Base-by-base conservation (phyloP, 768 basidiomycete genomes). In the Sarcodon aspratus region DNA sequence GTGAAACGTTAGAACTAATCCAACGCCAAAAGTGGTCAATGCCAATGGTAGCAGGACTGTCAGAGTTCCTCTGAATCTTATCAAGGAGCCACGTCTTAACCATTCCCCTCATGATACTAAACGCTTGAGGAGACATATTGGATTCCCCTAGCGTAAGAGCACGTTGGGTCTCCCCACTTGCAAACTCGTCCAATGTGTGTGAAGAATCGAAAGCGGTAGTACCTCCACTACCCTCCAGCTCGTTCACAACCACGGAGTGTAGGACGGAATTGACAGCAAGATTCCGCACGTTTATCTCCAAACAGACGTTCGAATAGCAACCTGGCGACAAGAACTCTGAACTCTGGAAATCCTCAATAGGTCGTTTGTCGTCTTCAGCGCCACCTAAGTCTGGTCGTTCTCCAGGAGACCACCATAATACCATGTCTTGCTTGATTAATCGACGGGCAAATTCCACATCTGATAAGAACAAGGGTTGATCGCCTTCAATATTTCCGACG, bases 1-100 rank as follows among this genome's bases (percentile, higher is more conserved):
- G 75, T 13, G 93, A 87, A 6, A 81, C 73, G 40, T 76, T 80
- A 2, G 91, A 91, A 62, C 82, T 86, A 54, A 96, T 76, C 96
- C 96, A 99, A 38, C 96, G 74, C 92, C 94, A 97, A 68, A 98
- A 97, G 65, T 98, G 93, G 58, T 94, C 88, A 47, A 96, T 76
- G 3, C 82, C 79, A 3, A 87, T 58, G 1, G 76, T 73, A 0
- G 86, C 82, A 0, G 83, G 80, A 50, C 79, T 77, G 11, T 76
- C 73, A 33, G 76, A 77, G 54, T 82, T 74, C 52, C 74, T 69
- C 54, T 79, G 79, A 46, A 91, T 78, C 57, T 87, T 84, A 62
- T 97, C 91, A 21, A 92, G 71, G 40, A 93, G 78, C 96, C 96
- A 98, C 0, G 73, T 66, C 61, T 89, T 92, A 57, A 98, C 75